A percentile compares a stretch with the other conserved stretches of the same genome.
Conservation (phyloP, 306 rosid genomes). For the Fragaria nilgerrensis region DNA sequence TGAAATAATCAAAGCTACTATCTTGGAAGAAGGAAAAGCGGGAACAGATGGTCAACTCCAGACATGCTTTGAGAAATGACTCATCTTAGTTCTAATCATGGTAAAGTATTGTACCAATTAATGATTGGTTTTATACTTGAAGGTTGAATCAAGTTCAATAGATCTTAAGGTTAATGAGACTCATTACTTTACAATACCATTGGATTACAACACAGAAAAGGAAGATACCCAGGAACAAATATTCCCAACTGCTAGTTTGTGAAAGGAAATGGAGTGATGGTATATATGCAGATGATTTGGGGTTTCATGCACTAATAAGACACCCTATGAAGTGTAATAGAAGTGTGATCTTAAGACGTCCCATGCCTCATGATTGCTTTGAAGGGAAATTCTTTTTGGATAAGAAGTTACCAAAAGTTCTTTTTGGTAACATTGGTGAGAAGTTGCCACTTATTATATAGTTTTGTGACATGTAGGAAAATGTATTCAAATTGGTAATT, state of each 20-base stretch:
- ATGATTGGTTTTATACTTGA: background rate
- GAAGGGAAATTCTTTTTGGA: background rate
- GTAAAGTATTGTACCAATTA: background rate
- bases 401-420: too few relatives aligned
- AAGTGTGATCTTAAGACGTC: background rate
- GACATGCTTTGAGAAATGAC: background rate
- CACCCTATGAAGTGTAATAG: too few relatives aligned
- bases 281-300: background rate
- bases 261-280: background rate
- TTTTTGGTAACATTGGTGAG: background rate
- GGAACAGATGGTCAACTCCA: background rate
- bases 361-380: background rate
- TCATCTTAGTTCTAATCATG: background rate
- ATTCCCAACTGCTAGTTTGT: background rate
- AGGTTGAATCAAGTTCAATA: background rate
- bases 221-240: background rate
- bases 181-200: background rate
- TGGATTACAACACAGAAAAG: background rate
- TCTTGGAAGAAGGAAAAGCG: background rate
- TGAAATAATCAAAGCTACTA: background rate
- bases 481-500: background rate
- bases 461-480: background rate
- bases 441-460: background rate
- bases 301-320: background rate
- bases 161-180: conserved; percentile 4